Evolutionary conservation across 805 yeast genomes (phyloP).

Genomic region (Ogataea corticis): DNA sequence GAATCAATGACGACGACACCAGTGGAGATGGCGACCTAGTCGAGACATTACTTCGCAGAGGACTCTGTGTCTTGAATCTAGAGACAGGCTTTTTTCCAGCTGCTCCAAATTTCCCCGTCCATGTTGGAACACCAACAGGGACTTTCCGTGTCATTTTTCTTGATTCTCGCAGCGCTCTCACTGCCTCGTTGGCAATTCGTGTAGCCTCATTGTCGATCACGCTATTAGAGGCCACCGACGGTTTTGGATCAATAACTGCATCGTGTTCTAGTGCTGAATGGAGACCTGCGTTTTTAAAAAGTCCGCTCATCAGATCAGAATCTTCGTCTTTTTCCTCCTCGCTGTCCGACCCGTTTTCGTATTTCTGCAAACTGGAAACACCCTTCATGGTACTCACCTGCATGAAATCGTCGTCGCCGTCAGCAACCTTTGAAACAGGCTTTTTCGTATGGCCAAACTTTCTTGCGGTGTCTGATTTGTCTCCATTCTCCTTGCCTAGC

Average conservation of each 20-base stretch:
- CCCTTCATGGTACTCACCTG: conserved; percentile 67
- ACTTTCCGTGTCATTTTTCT: conserved; percentile 48
- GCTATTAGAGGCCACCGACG: conserved; percentile 46
- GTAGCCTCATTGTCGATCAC: conserved; percentile 65
- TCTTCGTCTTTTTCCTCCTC: conserved; percentile 46
- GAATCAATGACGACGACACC: conserved; percentile 49
- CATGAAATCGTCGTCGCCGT: conserved; percentile 60
- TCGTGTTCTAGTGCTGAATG: conserved; percentile 81
- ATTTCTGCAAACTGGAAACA: conserved; percentile 69
- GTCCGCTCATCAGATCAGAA: conserved; percentile 67
- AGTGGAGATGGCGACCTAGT: conserved; percentile 10
- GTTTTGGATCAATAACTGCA: conserved; percentile 53
- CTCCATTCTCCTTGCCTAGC: conserved; percentile 69
- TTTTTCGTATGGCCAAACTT: conserved; percentile 48
- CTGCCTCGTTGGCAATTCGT: conserved; percentile 62
- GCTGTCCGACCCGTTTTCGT: conserved; percentile 50
- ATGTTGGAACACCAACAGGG: conserved; percentile 81
- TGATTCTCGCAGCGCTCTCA: conserved; percentile 60
- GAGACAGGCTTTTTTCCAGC: conserved; percentile 55
- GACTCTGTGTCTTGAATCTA: neutral
- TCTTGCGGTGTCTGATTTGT: conserved; percentile 68
- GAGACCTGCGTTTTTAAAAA: conserved; percentile 64
- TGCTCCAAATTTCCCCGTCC: conserved; percentile 91
- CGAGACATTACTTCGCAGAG: neutral
- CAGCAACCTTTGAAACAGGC: neutral